Conservation (phyloP, 2,329 filamentous ascomycete species). For the Passalora sequoiae region DNA sequence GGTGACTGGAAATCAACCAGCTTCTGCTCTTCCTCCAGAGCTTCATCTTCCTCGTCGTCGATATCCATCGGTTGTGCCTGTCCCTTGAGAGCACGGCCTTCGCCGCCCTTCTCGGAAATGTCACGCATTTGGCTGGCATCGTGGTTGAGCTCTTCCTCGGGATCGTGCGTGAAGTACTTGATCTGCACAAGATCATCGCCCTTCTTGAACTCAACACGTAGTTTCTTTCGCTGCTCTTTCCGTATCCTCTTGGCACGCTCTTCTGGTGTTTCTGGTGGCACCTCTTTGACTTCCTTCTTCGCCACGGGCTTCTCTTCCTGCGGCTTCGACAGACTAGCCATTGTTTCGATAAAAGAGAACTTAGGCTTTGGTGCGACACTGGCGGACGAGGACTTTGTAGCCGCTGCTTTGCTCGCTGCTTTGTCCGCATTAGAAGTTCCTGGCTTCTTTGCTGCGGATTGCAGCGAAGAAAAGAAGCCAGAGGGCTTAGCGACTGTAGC, state of each 20-base stretch:
- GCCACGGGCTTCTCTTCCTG: constrained; percentile 49
- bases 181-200: constrained; percentile 63
- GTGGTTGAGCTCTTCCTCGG: constrained; percentile 63
- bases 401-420: constrained; percentile 23
- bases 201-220: constrained; percentile 66
- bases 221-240: constrained; percentile 65
- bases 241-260: constrained; percentile 63
- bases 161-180: constrained; percentile 66
- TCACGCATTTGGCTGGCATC: constrained; percentile 65
- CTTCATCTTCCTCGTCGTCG: constrained; percentile 57
- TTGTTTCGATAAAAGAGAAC: constrained; percentile 37
- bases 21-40: constrained; percentile 49
- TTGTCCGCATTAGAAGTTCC: constrained; percentile 29
- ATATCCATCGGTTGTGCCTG: constrained; percentile 61
- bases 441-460: constrained; percentile 44
- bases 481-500: constrained; percentile 43
- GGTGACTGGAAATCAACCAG: constrained; percentile 44
- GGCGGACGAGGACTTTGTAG: constrained; percentile 27
- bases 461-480: constrained; percentile 43
- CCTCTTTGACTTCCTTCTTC: constrained; percentile 50
- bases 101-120: constrained; percentile 66
- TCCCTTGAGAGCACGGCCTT: constrained; percentile 50
- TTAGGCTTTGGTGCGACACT: constrained; percentile 27
- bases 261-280: constrained; percentile 59
- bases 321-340: constrained; percentile 46